Evolutionary conservation across 75 land plant species (phyloP).

Genomic region (Pinus tabuliformis): DNA sequence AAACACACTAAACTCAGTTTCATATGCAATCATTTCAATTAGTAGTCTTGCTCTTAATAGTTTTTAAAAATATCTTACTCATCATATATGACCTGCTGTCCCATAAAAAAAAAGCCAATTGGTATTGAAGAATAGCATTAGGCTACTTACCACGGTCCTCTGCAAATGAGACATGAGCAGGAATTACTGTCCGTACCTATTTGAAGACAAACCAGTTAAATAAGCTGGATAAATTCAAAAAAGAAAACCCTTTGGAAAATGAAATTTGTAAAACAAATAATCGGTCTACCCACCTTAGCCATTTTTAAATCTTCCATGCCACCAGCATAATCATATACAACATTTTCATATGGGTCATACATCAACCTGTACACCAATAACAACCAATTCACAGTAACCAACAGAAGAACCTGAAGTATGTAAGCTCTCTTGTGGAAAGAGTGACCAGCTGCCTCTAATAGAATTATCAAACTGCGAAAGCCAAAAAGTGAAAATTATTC

Average conservation of each 20-base stretch:
- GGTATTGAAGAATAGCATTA: background rate
- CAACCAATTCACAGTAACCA: background rate
- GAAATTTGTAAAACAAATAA: background rate
- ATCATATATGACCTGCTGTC: background rate
- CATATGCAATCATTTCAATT: background rate
- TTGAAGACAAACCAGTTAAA: background rate
- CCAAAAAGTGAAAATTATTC: background rate
- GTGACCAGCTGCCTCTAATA: background rate
- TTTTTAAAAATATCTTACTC: background rate
- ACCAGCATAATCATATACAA: conserved; percentile 89
- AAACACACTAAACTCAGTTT: conserved; percentile 6
- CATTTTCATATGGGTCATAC: conserved; percentile 74
- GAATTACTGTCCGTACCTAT: conserved; percentile 82
- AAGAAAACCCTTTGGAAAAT: background rate
- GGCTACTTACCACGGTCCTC: conserved; percentile 80
- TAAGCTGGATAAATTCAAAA: background rate
- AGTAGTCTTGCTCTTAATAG: background rate
- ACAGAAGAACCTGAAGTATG: background rate
- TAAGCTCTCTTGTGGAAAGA: background rate
- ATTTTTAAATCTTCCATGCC: conserved; percentile 81
- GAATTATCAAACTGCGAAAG: background rate
- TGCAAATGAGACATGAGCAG: conserved; percentile 64
- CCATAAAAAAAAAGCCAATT: background rate
- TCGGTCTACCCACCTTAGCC: conserved; percentile 57
- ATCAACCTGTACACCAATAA: conserved; percentile 63